A percentile compares a stretch with the other conserved stretches of the same genome.
Evolutionary conservation across 495 filamentous ascomycete genomes (phyloP).

Genomic region (Hypoxylon fuscum): DNA sequence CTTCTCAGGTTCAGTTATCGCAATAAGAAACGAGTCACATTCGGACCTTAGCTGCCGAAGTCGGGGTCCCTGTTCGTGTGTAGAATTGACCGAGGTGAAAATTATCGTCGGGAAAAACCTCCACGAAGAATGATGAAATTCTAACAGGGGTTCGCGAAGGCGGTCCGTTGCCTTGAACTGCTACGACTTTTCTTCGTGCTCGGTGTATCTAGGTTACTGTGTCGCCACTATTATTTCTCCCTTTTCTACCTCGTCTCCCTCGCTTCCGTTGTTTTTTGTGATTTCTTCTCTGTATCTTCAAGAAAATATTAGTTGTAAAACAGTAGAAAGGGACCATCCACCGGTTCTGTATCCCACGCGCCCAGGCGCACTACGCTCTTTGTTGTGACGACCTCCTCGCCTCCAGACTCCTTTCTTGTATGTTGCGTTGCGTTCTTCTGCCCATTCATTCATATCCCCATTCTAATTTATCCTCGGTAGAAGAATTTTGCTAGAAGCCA

Average conservation of each 20-base stretch:
- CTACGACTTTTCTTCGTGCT: conserved; percentile 23
- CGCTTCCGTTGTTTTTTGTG: conserved; percentile 19
- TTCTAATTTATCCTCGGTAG: conserved; percentile 24
- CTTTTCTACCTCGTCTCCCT: conserved; percentile 9
- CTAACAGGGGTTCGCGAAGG: conserved; percentile 32
- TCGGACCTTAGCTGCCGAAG: conserved; percentile 36
- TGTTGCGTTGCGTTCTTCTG: conserved; percentile 1
- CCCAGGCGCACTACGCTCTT: conserved; percentile 31
- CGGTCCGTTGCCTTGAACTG: conserved; percentile 27
- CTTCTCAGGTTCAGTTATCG: conserved; percentile 32
- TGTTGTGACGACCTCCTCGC: conserved; percentile 21
- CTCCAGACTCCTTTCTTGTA: conserved; percentile 25
- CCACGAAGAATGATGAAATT: conserved; percentile 37
- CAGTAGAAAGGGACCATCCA: conserved; percentile 14
- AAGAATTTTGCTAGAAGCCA: conserved; percentile 23
- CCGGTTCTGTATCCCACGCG: conserved; percentile 27
- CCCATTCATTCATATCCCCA: background rate
- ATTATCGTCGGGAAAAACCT: conserved; percentile 37
- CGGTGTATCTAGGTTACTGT: conserved; percentile 5
- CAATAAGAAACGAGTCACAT: conserved; percentile 34
- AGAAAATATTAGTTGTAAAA: conserved; percentile 10
- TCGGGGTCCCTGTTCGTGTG: conserved; percentile 29
- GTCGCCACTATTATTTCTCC: conserved; percentile 22
- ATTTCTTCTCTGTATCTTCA: conserved; percentile 22
- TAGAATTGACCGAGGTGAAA: conserved; percentile 40